phyloP scores from a whole-genome alignment of 2,329 filamentous ascomycete genomes.

The Pseudocercospora macadamiae region DNA sequence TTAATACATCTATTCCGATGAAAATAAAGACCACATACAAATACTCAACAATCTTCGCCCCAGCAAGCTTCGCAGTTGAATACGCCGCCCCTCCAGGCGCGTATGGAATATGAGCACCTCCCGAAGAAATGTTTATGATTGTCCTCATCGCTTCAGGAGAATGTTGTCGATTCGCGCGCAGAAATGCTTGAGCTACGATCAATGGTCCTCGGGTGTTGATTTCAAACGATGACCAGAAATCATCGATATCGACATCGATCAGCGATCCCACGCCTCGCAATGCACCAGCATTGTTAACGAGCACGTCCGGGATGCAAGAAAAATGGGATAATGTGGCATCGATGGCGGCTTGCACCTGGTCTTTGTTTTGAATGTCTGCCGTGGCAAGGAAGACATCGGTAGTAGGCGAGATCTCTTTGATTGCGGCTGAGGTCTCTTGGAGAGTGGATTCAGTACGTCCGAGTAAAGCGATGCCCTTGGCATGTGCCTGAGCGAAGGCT shows the following conservation, averaged over 20 bases:
- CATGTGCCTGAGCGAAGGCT: constrained; percentile 24
- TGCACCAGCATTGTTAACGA: constrained; percentile 24
- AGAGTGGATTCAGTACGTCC: constrained; percentile 23
- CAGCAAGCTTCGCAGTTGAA: constrained; percentile 10
- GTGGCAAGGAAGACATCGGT: constrained; percentile 19
- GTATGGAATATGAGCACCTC: constrained; percentile 37
- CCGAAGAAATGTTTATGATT: constrained; percentile 41
- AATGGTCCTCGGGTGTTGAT: constrained; percentile 6
- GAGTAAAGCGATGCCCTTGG: constrained; percentile 23
- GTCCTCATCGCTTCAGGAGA: neutral
- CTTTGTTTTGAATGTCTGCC: constrained; percentile 19
- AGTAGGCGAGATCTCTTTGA: constrained; percentile 3
- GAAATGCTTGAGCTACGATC: constrained; percentile 13
- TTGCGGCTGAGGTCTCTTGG: constrained; percentile 12
- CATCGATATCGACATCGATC: constrained; percentile 2
- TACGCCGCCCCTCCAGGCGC: constrained; percentile 13
- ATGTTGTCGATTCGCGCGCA: neutral
- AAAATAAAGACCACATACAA: too few relatives aligned
- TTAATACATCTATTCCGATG: too few relatives aligned
- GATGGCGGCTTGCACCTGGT: constrained; percentile 11
- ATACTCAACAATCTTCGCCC: constrained; percentile 8
- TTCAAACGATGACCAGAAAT: neutral
- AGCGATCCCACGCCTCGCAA: constrained; percentile 9
- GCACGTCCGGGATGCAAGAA: constrained; percentile 18
- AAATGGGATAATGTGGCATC: constrained; percentile 3